Base-by-base conservation (phyloP, 2,329 filamentous ascomycete genomes). In the Fusarium falciforme region DNA sequence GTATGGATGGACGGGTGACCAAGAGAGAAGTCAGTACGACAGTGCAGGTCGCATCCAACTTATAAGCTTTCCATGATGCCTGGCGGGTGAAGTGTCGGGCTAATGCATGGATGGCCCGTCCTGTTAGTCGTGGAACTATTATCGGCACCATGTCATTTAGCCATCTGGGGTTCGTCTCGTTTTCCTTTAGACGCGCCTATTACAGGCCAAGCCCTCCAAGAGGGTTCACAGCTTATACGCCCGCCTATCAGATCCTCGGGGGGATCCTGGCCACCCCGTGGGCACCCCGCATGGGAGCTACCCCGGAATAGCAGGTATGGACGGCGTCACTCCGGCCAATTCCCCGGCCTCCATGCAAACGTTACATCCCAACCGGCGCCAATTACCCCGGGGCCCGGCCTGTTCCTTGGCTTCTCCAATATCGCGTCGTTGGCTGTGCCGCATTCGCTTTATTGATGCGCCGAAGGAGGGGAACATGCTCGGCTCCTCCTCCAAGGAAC, bases 321-420 rank as follows among this genome's bases (percentile, higher is more conserved):
- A 71, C 73, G 67, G 73, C 73, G 73, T 73, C 63, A 75, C 70
- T 75, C 67, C 72, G 73, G 73, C 72, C 65, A 70, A 70, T 27
- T 55, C 54, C 25, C 66, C 66, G 64, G 49, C 63, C 55, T 66
- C 35, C 27, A 61, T 58, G 40, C 36, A 49, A 64, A 57, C 64
- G 64, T 67, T 72, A 59, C 73, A 76, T 70, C 66, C 61, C 65
- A 33, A 58, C 70, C 71, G 73, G 73, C 52, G 54, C 42, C 62
- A 61, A 74, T 76, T 76, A 65, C 73, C 73, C 73, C 73, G 73
- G 64, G 16, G 9, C 8, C 22, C 42, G 42, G 25, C 6, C 47
- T 12, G 25, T 29, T 52, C 42, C 42, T 47, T 47, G 59, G 22
- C 61, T 71, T 61, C 73, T 63, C 73, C 58, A 69, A 66, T 64